These are phyloP conservation scores for Cichorium intybus DNA, from an alignment of 140 eudicot genomes.

Conservation along the genomic window DNA sequence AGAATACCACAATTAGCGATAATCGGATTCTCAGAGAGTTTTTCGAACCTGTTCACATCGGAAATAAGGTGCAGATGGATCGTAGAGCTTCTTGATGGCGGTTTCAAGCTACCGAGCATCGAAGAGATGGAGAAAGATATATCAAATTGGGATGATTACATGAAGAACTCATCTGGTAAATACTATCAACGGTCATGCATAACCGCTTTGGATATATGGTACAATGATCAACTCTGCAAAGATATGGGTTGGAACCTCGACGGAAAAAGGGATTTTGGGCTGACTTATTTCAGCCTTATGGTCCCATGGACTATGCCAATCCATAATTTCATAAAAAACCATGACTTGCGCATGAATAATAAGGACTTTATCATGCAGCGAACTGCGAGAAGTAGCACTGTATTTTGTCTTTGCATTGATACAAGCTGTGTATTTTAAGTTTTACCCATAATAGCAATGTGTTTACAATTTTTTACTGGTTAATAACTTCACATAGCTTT, in stretches of 20 bases:
- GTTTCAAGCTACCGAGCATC: constrained; percentile 49
- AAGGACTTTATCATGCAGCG: not conserved
- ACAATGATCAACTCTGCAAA: constrained; percentile 68
- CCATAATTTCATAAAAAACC: constrained; percentile 20
- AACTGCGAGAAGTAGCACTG: not conserved
- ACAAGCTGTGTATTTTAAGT: not conserved
- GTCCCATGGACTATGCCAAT: constrained; percentile 55
- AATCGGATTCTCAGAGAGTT: constrained; percentile 60
- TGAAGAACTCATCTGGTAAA: constrained; percentile 44
- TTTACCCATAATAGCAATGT: not conserved
- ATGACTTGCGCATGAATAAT: not conserved
- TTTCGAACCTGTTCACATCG: constrained; percentile 58
- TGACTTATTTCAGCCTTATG: constrained; percentile 65
- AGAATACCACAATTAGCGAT: constrained; percentile 71
- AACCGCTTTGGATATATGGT: constrained; percentile 59
- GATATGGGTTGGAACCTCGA: constrained; percentile 64
- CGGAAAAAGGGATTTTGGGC: constrained; percentile 52
- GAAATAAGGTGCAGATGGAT: constrained; percentile 73
- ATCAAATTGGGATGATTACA: constrained; percentile 46
- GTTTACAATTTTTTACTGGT: too few species aligned
- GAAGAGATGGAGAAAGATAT: constrained; percentile 66
- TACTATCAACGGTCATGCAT: constrained; percentile 46
- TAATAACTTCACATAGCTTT: too few species aligned
- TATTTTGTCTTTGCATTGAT: not conserved
- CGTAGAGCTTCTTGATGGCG: constrained; percentile 58